These are phyloP conservation scores for Sporothrix variecibatus DNA, from an alignment of 2,329 filamentous ascomycete species.

Conservation along the genomic window DNA sequence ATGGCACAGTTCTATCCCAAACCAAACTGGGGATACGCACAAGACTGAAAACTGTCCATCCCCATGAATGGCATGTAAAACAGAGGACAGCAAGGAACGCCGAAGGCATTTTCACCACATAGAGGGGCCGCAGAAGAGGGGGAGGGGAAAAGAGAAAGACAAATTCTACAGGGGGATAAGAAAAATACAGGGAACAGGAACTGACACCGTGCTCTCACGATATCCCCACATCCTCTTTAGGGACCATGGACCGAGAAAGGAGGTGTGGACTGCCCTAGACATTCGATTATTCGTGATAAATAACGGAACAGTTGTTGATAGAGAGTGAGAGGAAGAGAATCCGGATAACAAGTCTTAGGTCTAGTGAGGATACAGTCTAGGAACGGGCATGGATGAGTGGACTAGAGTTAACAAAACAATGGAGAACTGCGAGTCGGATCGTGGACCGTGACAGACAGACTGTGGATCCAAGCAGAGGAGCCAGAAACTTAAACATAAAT, in stretches of 20 bases:
- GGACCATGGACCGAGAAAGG: not conserved
- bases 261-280: not conserved
- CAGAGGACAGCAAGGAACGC: not conserved
- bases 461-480: not conserved
- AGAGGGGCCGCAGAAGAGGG: not conserved
- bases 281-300: not conserved
- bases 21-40: slow-evolving; percentile 6
- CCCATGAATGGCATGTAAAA: not conserved
- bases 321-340: not conserved
- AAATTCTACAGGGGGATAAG: not conserved
- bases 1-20: not conserved
- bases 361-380: not conserved
- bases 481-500: not conserved
- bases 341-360: not conserved
- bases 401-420: not conserved
- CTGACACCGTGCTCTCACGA: not conserved
- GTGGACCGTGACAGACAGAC: not conserved
- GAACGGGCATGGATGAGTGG: not conserved
- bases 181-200: slow-evolving; percentile 6
- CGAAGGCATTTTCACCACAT: not conserved
- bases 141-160: not conserved
- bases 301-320: too few relatives aligned
- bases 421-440: not conserved
- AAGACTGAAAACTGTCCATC: too few relatives aligned
- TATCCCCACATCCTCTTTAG: not conserved